Percentiles rank a stretch among this genome's conserved stretches.
Evolutionary conservation across 176 grass and related monocot genomes (phyloP).

Genomic region (Carex myosuroides): DNA sequence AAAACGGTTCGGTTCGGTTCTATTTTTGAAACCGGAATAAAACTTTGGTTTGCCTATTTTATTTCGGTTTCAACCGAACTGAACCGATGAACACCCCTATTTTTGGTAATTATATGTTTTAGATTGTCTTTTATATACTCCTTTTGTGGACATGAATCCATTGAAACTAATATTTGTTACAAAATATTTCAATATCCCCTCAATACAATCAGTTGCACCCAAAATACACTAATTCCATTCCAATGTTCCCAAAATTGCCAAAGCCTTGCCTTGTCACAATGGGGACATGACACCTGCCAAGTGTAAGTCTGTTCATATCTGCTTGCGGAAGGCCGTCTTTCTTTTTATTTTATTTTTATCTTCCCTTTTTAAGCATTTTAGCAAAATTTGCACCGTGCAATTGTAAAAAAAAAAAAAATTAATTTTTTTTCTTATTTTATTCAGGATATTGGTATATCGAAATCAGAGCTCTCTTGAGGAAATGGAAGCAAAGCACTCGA

Average conservation of each 20-base stretch:
- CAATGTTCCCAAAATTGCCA: not conserved
- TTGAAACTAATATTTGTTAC: not conserved
- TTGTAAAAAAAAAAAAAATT: not conserved
- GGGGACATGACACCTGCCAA: not conserved
- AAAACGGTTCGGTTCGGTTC: no score
- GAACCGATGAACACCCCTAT: not conserved
- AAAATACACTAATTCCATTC: not conserved
- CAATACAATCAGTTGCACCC: not conserved
- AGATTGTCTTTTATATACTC: not conserved
- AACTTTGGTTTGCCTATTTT: no score
- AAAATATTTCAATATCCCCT: not conserved
- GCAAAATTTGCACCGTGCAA: not conserved
- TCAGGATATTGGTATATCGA: conserved; percentile 8
- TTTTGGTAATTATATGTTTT: not conserved
- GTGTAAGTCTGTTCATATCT: no score
- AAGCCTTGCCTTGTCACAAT: not conserved
- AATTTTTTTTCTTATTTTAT: conserved; percentile 21
- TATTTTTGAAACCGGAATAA: no score
- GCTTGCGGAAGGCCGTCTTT: not conserved
- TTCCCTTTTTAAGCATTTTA: not conserved
- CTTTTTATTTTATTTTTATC: not conserved
- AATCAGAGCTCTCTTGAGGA: conserved; percentile 17
- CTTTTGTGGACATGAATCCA: no score
- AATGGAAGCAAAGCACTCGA: conserved; percentile 74
- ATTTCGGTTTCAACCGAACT: no score